phyloP scores from a whole-genome alignment of 1,284 basidiomycete genomes.

The Ceratobasidium papillatum region DNA sequence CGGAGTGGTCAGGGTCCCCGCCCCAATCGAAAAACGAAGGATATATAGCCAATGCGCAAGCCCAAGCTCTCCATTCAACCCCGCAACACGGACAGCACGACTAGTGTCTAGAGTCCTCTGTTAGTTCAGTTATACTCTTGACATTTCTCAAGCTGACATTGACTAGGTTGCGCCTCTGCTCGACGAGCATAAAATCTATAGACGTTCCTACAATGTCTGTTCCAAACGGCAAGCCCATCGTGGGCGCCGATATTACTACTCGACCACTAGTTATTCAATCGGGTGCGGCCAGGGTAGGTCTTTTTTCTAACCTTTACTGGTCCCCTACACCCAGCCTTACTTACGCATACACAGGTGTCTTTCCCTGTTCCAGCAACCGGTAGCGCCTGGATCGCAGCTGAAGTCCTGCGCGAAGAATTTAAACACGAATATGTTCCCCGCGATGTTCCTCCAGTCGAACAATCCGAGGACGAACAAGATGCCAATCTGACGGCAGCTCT shows the following conservation, averaged over 20 bases:
- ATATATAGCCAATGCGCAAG: conserved; percentile 21
- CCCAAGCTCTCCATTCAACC: conserved; percentile 6
- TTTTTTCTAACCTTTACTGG: conserved; percentile 43
- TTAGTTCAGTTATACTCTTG: neutral
- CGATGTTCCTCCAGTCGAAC: conserved; percentile 46
- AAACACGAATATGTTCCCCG: conserved; percentile 55
- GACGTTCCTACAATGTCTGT: conserved; percentile 16
- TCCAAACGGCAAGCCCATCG: conserved; percentile 40
- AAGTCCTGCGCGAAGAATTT: conserved; percentile 88
- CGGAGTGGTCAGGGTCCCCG: conserved; percentile 38
- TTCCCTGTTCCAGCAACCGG: conserved; percentile 81
- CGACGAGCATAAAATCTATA: conserved; percentile 29
- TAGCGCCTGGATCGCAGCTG: conserved; percentile 88
- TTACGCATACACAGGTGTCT: conserved; percentile 63
- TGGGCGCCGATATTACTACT: conserved; percentile 56
- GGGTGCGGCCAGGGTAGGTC: conserved; percentile 70
- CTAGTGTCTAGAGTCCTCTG: neutral
- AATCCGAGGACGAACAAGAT: conserved; percentile 48
- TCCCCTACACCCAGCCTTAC: conserved; percentile 21
- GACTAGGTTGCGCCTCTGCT: conserved; percentile 13
- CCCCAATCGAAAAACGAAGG: conserved; percentile 32
- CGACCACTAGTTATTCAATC: conserved; percentile 71
- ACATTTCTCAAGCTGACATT: neutral
- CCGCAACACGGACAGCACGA: neutral
- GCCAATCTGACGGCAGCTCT: conserved; percentile 47